These are phyloP conservation scores for Blumeriella jaapii DNA, from an alignment of 2,329 filamentous ascomycete genomes.

Conservation along the genomic window DNA sequence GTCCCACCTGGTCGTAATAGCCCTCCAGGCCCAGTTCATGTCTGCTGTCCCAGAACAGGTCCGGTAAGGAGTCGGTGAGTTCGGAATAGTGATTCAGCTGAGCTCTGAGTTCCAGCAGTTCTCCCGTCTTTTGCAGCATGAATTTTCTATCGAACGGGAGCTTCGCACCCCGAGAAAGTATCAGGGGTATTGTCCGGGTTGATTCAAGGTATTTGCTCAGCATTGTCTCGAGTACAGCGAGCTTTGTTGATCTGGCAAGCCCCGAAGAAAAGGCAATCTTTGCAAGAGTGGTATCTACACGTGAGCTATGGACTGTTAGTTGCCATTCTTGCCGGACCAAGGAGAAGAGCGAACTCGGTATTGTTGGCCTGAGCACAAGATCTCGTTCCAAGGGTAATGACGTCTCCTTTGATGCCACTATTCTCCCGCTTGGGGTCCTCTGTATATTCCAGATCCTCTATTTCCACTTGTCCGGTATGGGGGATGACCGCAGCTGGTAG, in stretches of 20 bases:
- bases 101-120: conserved; percentile 77
- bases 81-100: conserved; percentile 96
- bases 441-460: conserved; percentile 80
- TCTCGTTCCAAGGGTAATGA: conserved; percentile 79
- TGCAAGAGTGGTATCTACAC: conserved; percentile 57
- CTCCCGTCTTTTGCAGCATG: conserved; percentile 86
- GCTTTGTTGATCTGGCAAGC: conserved; percentile 81
- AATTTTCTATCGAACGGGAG: conserved; percentile 59
- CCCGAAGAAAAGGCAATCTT: conserved; percentile 97
- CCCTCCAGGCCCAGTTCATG: conserved; percentile 84
- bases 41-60: conserved; percentile 90
- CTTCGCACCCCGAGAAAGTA: conserved; percentile 57
- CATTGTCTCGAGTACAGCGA: conserved; percentile 79
- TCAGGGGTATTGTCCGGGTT: conserved; percentile 68
- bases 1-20: conserved; percentile 90
- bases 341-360: conserved; percentile 11
- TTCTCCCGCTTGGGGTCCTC: conserved; percentile 62
- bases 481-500: conserved; percentile 65
- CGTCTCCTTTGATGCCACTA: conserved; percentile 73
- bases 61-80: conserved; percentile 85
- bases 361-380: conserved; percentile 34
- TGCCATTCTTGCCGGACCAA: not conserved
- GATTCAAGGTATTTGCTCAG: conserved; percentile 78
- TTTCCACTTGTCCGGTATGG: conserved; percentile 62
- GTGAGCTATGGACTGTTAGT: conserved; percentile 13